Evolutionary conservation across 192 early-diverging fungal species (phyloP), one percentile per base, ranked within the genome.

Genomic region (Rhizoclosmatium globosum): DNA sequence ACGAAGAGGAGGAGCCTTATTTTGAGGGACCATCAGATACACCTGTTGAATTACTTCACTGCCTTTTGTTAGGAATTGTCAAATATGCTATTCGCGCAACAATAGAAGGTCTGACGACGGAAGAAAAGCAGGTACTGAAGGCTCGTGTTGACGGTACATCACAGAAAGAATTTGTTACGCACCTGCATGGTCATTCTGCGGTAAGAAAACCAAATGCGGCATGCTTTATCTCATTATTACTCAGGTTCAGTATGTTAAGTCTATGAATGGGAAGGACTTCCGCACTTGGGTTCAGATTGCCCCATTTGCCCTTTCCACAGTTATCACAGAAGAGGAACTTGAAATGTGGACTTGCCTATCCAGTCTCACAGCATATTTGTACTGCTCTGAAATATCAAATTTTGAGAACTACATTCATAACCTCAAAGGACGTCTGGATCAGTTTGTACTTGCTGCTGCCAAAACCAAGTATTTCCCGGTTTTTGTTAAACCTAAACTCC

Each of bases 221-320:
- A 50, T 59, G 23, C 19, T 39, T 13, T n/a, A 15, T 72, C 15
- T 19, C 38, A 57, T 41, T 41, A 45, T 72, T 57, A 19, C 1
- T 57, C 19, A 72, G 56, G 70, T 72, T 13, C 70, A 72, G 7
- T 72, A 72, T 59, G 57, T 58, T 39, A 4, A 23, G 17, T 72
- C 50, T 38, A 13, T 50, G n/a, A 59, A 43, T 59, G 70, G 70
- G 38, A 72, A 72, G 42, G 70, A 57, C 13, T 59, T 57, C 50
- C 2, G 57, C 17, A 6, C 48, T 15, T 72, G 53, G 15, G 53
- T 48, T 41, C 70, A 72, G 57, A 19, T 58, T 53, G 70, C 70
- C 23, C 56, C 56, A 57, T 72, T 72, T 72, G 48, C 50, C 19
- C 50, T 72, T 50, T 50, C 56, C 2, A 11, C 3, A 7, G 46